Conservation (phyloP, 164 flowering plant species). For the Macadamia integrifolia region DNA sequence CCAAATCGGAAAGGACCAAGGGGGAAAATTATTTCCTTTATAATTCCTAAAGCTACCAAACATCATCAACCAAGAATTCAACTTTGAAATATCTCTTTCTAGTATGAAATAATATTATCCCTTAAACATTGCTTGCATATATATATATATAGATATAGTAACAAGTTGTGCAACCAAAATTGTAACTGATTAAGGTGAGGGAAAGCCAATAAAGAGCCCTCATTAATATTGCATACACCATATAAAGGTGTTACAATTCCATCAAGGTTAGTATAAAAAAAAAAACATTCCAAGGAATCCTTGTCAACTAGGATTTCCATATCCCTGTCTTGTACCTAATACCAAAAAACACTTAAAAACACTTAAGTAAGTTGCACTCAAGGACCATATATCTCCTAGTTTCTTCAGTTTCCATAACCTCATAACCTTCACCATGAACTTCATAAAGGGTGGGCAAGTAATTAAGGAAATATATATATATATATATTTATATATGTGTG, state of each 20-base stretch:
- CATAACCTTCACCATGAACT: slow-evolving; percentile 4
- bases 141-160: no score
- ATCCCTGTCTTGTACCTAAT: slow-evolving; percentile 37
- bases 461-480: no score
- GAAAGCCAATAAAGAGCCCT: not conserved
- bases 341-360: slow-evolving; percentile 8
- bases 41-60: no score
- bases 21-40: no score
- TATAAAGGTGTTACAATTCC: slow-evolving; percentile 27
- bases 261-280: slow-evolving; percentile 26
- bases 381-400: slow-evolving; percentile 1
- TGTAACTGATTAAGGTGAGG: not conserved
- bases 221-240: slow-evolving; percentile 4
- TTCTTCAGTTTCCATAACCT: slow-evolving; percentile 6
- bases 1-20: no score
- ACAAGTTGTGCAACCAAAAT: not conserved
- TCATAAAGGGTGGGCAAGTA: not conserved
- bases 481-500: no score
- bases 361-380: slow-evolving; percentile 25
- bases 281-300: slow-evolving; percentile 16
- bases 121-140: no score
- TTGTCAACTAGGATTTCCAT: slow-evolving; percentile 17
- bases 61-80: not conserved
- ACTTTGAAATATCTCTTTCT: not conserved
- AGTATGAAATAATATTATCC: not conserved